These are phyloP conservation scores for Debaryomyces maramus DNA, from an alignment of 805 yeast species.

Conservation along the genomic window DNA sequence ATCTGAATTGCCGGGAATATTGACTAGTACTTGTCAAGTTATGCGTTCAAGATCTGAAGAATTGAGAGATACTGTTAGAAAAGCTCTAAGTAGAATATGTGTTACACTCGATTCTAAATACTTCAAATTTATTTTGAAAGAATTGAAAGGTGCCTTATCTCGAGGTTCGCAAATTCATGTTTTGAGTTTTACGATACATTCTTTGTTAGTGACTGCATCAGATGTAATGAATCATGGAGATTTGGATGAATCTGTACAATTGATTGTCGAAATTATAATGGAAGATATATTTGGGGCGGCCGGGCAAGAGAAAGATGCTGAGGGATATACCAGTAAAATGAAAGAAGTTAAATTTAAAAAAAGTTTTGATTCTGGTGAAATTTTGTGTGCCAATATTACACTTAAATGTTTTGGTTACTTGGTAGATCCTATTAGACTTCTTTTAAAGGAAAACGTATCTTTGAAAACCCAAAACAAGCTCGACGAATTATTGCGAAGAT, in stretches of 20 bases:
- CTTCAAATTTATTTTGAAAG: slow-evolving; percentile 71
- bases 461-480: slow-evolving; percentile 70
- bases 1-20: slow-evolving; percentile 70
- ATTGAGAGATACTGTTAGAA: slow-evolving; percentile 82
- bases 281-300: slow-evolving; percentile 91
- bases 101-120: slow-evolving; percentile 69
- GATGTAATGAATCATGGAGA: slow-evolving; percentile 62
- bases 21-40: slow-evolving; percentile 87
- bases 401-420: slow-evolving; percentile 57
- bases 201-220: slow-evolving; percentile 57
- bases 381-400: slow-evolving; percentile 64
- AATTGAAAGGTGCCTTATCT: slow-evolving; percentile 72
- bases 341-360: slow-evolving; percentile 89
- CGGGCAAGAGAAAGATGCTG: slow-evolving; percentile 93
- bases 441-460: slow-evolving; percentile 62
- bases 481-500: slow-evolving; percentile 75
- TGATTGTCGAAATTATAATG: slow-evolving; percentile 75
- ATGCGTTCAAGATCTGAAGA: slow-evolving; percentile 84
- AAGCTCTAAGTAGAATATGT: slow-evolving; percentile 66
- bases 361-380: slow-evolving; percentile 84
- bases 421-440: slow-evolving; percentile 65
- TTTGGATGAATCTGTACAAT: slow-evolving; percentile 61
- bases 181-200: slow-evolving; percentile 82
- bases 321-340: slow-evolving; percentile 81
- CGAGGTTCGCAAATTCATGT: slow-evolving; percentile 95